These are phyloP conservation scores for Pythium sp. DNA, from an alignment of 352 stramenopile species.

Conservation along the genomic window DNA sequence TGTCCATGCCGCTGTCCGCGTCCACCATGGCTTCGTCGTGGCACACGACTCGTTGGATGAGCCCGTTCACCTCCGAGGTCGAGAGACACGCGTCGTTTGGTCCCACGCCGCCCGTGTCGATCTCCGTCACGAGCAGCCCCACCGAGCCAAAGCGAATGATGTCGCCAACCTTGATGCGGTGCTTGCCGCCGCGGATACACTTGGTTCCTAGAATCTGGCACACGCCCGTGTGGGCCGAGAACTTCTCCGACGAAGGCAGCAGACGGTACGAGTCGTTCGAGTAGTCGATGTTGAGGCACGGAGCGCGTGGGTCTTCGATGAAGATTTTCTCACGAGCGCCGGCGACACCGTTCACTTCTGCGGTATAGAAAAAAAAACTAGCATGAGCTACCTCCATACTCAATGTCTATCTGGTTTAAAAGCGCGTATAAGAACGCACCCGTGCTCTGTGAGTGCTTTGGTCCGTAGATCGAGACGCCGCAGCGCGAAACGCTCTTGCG, in stretches of 20 bases:
- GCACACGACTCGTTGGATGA: slow-evolving; percentile 82
- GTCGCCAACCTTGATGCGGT: slow-evolving; percentile 79
- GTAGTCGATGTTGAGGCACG: slow-evolving; percentile 86
- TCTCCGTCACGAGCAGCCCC: slow-evolving; percentile 78
- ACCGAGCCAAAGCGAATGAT: slow-evolving; percentile 87
- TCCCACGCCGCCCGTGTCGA: slow-evolving; percentile 68
- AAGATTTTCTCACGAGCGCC: slow-evolving; percentile 76
- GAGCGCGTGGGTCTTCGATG: slow-evolving; percentile 82
- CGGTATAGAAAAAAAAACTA: not conserved
- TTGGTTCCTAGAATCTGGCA: slow-evolving; percentile 88
- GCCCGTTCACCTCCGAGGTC: slow-evolving; percentile 68
- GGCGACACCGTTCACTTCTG: slow-evolving; percentile 29
- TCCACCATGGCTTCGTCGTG: slow-evolving; percentile 77
- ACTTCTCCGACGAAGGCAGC: slow-evolving; percentile 81
- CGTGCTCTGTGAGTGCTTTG: slow-evolving; percentile 68
- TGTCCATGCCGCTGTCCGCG: slow-evolving; percentile 82
- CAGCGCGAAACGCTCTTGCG: slow-evolving; percentile 84
- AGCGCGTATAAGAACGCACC: slow-evolving; percentile 15
- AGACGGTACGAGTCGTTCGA: slow-evolving; percentile 84
- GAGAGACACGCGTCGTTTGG: slow-evolving; percentile 73
- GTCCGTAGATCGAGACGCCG: slow-evolving; percentile 84
- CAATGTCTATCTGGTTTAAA: not conserved
- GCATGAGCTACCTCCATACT: not conserved
- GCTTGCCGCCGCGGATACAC: slow-evolving; percentile 79
- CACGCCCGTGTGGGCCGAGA: slow-evolving; percentile 83